Evolutionary conservation across 495 filamentous ascomycete species (phyloP), one percentile per base, ranked within the genome.

Genomic region (Xylaria bambusicola): DNA sequence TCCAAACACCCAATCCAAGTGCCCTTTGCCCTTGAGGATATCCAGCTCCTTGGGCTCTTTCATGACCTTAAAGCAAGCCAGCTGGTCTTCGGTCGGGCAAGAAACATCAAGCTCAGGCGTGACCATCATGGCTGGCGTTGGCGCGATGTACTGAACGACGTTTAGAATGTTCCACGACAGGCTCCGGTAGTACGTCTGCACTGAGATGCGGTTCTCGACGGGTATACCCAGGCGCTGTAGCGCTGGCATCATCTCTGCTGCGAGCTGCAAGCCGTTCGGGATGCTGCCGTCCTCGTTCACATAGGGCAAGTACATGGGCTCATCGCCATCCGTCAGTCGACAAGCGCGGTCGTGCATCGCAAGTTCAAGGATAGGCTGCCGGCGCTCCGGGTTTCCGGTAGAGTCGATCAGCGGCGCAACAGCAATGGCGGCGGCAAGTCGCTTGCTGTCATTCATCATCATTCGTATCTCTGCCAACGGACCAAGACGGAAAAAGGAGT

Each of bases 1-100:
- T 15, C 45, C 45, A 18, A 47, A 47, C 15, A 47, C n/a, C 45
- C 45, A 47, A 29, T 47, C 45, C 15, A 47, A 24, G 26, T 47
- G 45, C 3, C 23, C 21, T 24, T 47, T 47, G 13, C 23, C 23
- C 45, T 26, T 27, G 6, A 47, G 26, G 6, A 47, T 27, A 12
- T 27, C 20, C 13, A 26, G 45, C 23, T 47, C 45, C 13, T 47
- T 47, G 10, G 45, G 45, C 45, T 47, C 45, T 3, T 27, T n/a
- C n/a, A n/a, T n/a, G n/a, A n/a, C n/a, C n/a, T n/a, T n/a, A 26
- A 15, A 47, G 23, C 10, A 26, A 24, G 3, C 27, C 45, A 27
- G 7, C 24, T 21, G 21, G n/a, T n/a, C 23, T 23, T 47, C 45
- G 0, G n/a, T 21, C 45, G 24, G 45, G 45, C 26, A 1, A 23